These are phyloP conservation scores for Maudiozyma turicensis DNA, from an alignment of 805 yeast genomes.

Conservation along the genomic window DNA sequence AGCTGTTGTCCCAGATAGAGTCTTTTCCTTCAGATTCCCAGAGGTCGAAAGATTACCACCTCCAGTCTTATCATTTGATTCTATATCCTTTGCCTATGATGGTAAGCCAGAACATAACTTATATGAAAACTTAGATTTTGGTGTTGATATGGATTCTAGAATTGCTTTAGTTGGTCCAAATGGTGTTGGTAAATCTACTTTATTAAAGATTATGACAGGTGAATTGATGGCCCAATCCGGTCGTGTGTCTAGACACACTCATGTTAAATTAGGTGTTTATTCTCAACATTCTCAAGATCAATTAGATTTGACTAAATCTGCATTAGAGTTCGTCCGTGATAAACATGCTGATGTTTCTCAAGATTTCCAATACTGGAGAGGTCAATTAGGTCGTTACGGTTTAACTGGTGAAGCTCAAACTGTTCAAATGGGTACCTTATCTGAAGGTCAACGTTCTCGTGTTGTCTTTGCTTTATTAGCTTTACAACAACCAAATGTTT, in stretches of 20 bases:
- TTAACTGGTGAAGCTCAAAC: constrained; percentile 98
- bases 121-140: constrained; percentile 85
- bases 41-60: constrained; percentile 96
- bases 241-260: constrained; percentile 94
- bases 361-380: constrained; percentile 98
- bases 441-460: constrained; percentile 99
- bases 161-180: constrained; percentile 97
- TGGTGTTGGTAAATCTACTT: constrained; percentile 97
- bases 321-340: constrained; percentile 94
- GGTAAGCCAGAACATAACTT: constrained; percentile 76
- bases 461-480: constrained; percentile 96
- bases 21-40: constrained; percentile 88
- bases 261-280: constrained; percentile 95
- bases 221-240: constrained; percentile 82
- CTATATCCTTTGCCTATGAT: constrained; percentile 85
- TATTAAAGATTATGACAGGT: constrained; percentile 95
- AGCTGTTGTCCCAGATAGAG: constrained; percentile 87
- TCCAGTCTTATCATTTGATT: constrained; percentile 94
- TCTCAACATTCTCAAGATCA: constrained; percentile 99
- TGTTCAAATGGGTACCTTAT: constrained; percentile 94
- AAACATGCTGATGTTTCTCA: constrained; percentile 83
- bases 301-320: constrained; percentile 88
- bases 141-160: constrained; percentile 99
- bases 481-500: constrained; percentile 87
- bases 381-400: constrained; percentile 95